Conservation (phyloP, 2,329 filamentous ascomycete species). For the Cercospora nicotianae region DNA sequence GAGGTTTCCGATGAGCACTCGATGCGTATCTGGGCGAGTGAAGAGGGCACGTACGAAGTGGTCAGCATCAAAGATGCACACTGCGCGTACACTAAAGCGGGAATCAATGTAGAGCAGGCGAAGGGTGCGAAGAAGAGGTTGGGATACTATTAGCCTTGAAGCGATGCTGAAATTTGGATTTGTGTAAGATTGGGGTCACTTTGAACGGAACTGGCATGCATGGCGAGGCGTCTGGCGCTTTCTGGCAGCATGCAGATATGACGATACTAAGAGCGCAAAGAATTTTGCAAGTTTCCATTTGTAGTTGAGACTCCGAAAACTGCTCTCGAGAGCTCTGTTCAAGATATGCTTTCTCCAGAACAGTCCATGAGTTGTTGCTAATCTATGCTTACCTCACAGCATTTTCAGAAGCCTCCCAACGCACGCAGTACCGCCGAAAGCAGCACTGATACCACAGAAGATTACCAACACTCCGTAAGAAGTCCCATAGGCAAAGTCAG, state of each 20-base stretch:
- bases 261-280: background rate
- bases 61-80: slow-evolving; percentile 92
- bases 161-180: background rate
- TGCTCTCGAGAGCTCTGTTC: background rate
- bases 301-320: background rate
- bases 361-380: background rate
- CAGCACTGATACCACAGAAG: slow-evolving; percentile 46
- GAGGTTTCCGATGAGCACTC: slow-evolving; percentile 79
- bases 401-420: slow-evolving; percentile 27
- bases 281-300: background rate
- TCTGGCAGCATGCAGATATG: background rate
- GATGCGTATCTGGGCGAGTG: slow-evolving; percentile 79
- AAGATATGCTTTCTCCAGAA: background rate
- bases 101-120: slow-evolving; percentile 44
- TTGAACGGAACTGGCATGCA: background rate
- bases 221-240: slow-evolving; percentile 13
- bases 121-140: slow-evolving; percentile 37
- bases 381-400: slow-evolving; percentile 12
- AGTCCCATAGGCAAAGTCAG: slow-evolving; percentile 45
- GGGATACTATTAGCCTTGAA: slow-evolving; percentile 34
- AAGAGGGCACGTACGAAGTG: slow-evolving; percentile 97
- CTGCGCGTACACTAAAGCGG: slow-evolving; percentile 81
- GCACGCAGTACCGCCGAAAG: slow-evolving; percentile 33
- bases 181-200: background rate
- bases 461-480: slow-evolving; percentile 46